phyloP scores from a whole-genome alignment of 2,329 filamentous ascomycete genomes.

The Xylaria multiplex region DNA sequence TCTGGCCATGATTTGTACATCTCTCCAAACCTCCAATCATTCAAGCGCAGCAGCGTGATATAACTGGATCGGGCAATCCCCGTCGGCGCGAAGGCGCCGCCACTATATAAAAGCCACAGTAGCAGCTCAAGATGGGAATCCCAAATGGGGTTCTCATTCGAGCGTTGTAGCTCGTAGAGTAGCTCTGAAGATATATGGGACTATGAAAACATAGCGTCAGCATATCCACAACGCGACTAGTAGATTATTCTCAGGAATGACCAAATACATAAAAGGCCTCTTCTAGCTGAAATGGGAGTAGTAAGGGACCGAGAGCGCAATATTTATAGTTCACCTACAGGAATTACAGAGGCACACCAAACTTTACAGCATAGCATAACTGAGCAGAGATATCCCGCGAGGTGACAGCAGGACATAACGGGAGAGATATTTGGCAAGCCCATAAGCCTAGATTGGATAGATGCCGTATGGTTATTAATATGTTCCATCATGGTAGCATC shows the following conservation, averaged over 20 bases:
- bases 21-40: conserved; percentile 34
- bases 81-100: conserved; percentile 51
- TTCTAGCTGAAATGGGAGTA: background rate
- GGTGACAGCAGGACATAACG: conserved; percentile 49
- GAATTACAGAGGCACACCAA: conserved; percentile 53
- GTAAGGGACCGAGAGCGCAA: background rate
- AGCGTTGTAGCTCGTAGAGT: conserved; percentile 48
- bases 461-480: conserved; percentile 55
- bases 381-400: conserved; percentile 56
- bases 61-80: conserved; percentile 48
- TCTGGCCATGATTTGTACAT: conserved; percentile 49
- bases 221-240: background rate
- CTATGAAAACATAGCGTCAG: conserved; percentile 40
- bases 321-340: conserved; percentile 47
- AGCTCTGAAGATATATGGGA: conserved; percentile 48
- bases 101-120: conserved; percentile 52
- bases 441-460: conserved; percentile 54
- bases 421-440: conserved; percentile 40
- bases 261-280: background rate
- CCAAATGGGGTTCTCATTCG: conserved; percentile 48
- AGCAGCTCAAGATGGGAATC: conserved; percentile 49
- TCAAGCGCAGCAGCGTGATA: conserved; percentile 40
- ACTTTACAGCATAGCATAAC: conserved; percentile 54
- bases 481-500: conserved; percentile 46
- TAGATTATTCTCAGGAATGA: background rate